Base-by-base conservation (phyloP, 306 rosid species). In the Astragalus glycyphyllos region DNA sequence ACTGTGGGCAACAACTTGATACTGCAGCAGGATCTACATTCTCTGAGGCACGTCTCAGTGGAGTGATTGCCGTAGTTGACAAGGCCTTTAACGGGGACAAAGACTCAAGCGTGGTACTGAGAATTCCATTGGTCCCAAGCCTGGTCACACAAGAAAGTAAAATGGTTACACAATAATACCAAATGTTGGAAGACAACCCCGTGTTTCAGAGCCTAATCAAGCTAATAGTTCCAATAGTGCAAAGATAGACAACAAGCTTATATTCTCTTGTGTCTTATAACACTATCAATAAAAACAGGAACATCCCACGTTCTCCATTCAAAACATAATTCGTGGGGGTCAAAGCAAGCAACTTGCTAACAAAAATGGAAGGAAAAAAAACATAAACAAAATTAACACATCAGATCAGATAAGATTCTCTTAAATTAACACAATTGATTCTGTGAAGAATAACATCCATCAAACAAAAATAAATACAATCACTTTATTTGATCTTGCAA, bases 101-200 rank as follows among this genome's bases (percentile, higher is more conserved):
- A 14, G 96, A 83, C 77, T 89, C 97, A 34, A 91, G 82, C 0
- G 99, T 86, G 74, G 86, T 78, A 41, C 91, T 86, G 31, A 91
- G 89, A 74, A 91, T 80, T 71, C 99, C 92, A 20, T 92, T 95
- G 58, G 74, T 72, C 74, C 96, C 91, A 72, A 87, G 77, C 96
- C 99, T 95, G 71, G 53, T 62, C 20, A 69, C 31, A 69, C 41
- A 69, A 63, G 29, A 40, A 81, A 69, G 42, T 5, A 51, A 73
- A 29, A 46, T 45, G 47, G 77, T 79, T 72, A 72, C 49, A 70
- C 9, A 2, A 29, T n/a, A 10, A 63, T 55, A 69, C 67, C 74
- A 81, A 68, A 51, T 71, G 59, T 47, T 0, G 48, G 67, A 42
- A 71, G 71, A 79, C 74, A 74, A 80, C 68, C 53, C 68, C 53